A percentile compares a stretch with the other conserved stretches of the same genome.
These are phyloP conservation scores for Francoa sonchifolia DNA, from an alignment of 441 rosid genomes.

Conservation along the genomic window DNA sequence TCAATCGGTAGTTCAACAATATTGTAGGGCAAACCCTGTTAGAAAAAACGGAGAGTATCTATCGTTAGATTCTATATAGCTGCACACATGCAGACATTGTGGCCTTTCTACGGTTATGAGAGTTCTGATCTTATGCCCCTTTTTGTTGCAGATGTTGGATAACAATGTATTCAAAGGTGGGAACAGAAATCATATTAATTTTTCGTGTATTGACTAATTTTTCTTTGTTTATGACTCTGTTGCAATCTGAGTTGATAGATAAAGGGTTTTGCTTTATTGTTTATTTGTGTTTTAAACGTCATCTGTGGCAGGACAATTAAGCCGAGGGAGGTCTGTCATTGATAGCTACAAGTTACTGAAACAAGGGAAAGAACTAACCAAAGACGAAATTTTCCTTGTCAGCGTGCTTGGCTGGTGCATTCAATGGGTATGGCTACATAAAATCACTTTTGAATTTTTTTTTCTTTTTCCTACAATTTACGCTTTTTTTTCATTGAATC, in stretches of 20 bases:
- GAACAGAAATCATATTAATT: no score
- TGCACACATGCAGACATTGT: no score
- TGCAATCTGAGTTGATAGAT: no score
- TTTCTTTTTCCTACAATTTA: background rate
- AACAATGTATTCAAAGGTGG: conserved; percentile 53
- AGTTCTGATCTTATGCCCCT: background rate
- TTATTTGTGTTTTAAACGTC: no score
- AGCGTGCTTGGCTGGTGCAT: conserved; percentile 87
- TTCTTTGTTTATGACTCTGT: no score
- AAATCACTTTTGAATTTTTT: background rate
- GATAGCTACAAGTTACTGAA: conserved; percentile 65
- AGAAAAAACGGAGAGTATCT: no score
- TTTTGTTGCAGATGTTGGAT: conserved; percentile 61
- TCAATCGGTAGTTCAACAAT: no score
- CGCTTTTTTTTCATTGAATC: background rate
- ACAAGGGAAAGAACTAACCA: conserved; percentile 50
- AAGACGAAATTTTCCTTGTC: conserved; percentile 53
- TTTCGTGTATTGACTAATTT: no score
- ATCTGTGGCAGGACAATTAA: conserved; percentile 50
- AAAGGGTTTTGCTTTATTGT: background rate
- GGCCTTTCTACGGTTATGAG: background rate
- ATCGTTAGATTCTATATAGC: no score
- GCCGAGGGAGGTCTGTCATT: conserved; percentile 67
- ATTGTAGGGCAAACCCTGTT: no score
- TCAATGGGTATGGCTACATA: conserved; percentile 56